phyloP scores from a whole-genome alignment of 2,329 filamentous ascomycete species.

The Paramyrothecium sp. region DNA sequence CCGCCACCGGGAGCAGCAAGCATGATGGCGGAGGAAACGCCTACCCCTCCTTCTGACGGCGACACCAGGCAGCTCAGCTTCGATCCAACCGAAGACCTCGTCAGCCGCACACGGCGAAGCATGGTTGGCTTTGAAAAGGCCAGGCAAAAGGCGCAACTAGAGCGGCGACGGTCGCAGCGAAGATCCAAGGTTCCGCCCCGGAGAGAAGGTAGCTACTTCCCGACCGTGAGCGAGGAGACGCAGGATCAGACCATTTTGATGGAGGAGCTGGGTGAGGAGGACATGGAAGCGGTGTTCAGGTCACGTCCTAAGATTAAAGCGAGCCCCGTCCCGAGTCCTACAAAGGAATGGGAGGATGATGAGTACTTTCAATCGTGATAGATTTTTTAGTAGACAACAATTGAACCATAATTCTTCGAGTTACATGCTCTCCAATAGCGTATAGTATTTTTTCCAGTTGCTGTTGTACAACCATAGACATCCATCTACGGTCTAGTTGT shows the following conservation, averaged over 20 bases:
- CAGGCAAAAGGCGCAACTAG: slow-evolving; percentile 58
- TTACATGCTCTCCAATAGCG: neutral
- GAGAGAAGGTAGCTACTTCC: slow-evolving; percentile 45
- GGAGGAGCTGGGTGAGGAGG: slow-evolving; percentile 68
- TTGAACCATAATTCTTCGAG: neutral
- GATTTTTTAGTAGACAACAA: neutral
- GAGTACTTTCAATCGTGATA: slow-evolving; percentile 15
- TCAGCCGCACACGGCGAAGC: slow-evolving; percentile 56
- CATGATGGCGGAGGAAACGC: neutral
- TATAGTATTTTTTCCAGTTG: neutral
- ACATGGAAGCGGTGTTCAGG: slow-evolving; percentile 82
- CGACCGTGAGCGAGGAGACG: slow-evolving; percentile 45
- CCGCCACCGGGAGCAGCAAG: slow-evolving; percentile 6
- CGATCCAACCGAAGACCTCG: slow-evolving; percentile 47
- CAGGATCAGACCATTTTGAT: slow-evolving; percentile 49
- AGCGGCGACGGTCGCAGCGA: slow-evolving; percentile 50
- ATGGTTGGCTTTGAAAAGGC: slow-evolving; percentile 63
- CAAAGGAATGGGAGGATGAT: slow-evolving; percentile 29
- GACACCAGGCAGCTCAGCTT: slow-evolving; percentile 12
- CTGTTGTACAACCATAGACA: slow-evolving; percentile 6
- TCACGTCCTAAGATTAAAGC: slow-evolving; percentile 77
- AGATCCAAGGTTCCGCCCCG: slow-evolving; percentile 37
- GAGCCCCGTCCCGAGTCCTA: slow-evolving; percentile 63
- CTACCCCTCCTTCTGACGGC: slow-evolving; percentile 8
- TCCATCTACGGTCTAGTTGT: neutral